phyloP scores from a whole-genome alignment of 2,329 filamentous ascomycete genomes.

The Ophiostoma ips region DNA sequence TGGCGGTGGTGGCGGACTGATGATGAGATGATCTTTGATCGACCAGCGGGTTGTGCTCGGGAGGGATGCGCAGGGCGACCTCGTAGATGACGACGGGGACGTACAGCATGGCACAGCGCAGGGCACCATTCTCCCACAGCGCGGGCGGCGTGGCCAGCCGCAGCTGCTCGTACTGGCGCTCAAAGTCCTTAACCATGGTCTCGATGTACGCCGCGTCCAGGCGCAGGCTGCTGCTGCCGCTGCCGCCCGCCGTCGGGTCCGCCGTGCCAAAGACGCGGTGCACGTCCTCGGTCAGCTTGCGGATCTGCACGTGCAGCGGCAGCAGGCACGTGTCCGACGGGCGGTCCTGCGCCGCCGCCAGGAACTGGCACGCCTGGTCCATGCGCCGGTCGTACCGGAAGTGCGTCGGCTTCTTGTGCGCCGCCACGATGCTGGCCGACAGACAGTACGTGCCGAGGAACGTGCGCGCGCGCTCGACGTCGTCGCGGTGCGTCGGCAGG shows the following conservation, averaged over 20 bases:
- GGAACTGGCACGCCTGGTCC: conserved; percentile 10
- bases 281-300: conserved; percentile 14
- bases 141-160: conserved; percentile 7
- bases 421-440: conserved; percentile 13
- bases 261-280: conserved; percentile 9
- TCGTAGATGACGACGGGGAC: conserved; percentile 13
- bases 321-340: conserved; percentile 11
- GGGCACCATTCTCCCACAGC: conserved; percentile 12
- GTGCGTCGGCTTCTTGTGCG: conserved; percentile 13
- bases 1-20: background rate
- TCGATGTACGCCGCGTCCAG: conserved; percentile 13
- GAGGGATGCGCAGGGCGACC: conserved; percentile 10
- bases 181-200: conserved; percentile 13
- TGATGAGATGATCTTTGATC: too few relatives aligned
- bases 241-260: background rate
- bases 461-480: conserved; percentile 12
- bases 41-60: conserved; percentile 2
- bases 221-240: background rate
- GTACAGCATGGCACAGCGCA: conserved; percentile 11
- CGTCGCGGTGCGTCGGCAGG: too few relatives aligned
- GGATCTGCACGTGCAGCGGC: conserved; percentile 10
- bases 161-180: conserved; percentile 12
- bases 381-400: conserved; percentile 12
- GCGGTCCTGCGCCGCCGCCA: conserved; percentile 4
- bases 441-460: conserved; percentile 14